These are phyloP conservation scores for Penicillium bovifimosum DNA, from an alignment of 495 filamentous ascomycete genomes.

Conservation along the genomic window DNA sequence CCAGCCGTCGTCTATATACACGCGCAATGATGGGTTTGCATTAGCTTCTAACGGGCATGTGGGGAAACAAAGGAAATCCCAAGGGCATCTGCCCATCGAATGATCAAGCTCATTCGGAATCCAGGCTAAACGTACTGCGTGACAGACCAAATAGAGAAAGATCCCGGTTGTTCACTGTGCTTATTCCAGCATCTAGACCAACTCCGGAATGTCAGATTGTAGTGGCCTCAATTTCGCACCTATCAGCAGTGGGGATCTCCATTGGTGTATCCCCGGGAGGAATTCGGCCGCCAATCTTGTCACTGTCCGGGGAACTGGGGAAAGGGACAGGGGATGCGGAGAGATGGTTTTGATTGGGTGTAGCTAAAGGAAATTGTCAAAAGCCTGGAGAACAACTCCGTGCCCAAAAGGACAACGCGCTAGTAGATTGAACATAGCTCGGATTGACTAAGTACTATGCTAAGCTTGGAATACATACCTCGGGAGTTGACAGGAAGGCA, in stretches of 20 bases:
- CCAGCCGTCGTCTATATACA: constrained; percentile 7
- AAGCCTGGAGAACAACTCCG: no score
- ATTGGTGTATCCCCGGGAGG: not conserved
- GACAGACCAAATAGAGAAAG: not conserved
- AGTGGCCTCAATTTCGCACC: constrained; percentile 13
- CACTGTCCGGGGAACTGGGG: constrained; percentile 12
- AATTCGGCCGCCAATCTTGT: not conserved
- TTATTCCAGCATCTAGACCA: not conserved
- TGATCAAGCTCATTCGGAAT: constrained; percentile 2
- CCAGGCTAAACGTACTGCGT: constrained; percentile 11
- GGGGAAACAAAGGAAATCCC: constrained; percentile 7
- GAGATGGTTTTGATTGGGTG: constrained; percentile 10
- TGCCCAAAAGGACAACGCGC: no score
- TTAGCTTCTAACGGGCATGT: not conserved
- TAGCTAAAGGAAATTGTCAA: no score
- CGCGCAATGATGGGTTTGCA: constrained; percentile 2
- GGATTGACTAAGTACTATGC: no score
- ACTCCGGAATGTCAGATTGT: constrained; percentile 1
- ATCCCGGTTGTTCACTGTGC: not conserved
- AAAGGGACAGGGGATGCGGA: not conserved
- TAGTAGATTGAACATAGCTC: no score
- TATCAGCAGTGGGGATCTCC: constrained; percentile 8
- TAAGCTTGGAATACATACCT: no score
- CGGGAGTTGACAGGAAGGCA: no score
- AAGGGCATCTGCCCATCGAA: not conserved